These are phyloP conservation scores for Emmonsiellopsis sp. DNA, from an alignment of 2,329 filamentous ascomycete species.

Conservation along the genomic window DNA sequence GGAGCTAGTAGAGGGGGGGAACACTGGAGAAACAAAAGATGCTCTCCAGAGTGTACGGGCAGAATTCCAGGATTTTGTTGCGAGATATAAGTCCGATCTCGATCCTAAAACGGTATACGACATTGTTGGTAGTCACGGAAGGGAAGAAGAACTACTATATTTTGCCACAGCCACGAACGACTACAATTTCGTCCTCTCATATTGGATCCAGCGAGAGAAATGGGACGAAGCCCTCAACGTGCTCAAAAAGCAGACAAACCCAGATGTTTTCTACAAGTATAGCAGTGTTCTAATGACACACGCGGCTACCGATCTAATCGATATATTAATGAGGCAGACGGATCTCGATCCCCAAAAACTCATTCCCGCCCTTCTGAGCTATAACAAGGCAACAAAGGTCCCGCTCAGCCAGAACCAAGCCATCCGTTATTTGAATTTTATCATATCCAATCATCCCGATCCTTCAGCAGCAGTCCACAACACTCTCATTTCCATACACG, in stretches of 20 bases:
- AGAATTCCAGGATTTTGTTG: conserved; percentile 84
- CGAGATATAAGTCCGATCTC: conserved; percentile 73
- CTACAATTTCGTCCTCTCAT: conserved; percentile 87
- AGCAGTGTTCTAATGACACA: conserved; percentile 95
- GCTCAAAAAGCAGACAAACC: conserved; percentile 83
- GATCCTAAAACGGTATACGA: conserved; percentile 91
- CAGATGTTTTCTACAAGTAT: conserved; percentile 92
- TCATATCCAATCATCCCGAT: conserved; percentile 72
- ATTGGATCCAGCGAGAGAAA: conserved; percentile 92
- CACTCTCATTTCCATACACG: conserved; percentile 91
- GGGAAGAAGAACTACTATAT: conserved; percentile 84
- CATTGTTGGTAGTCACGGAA: conserved; percentile 87
- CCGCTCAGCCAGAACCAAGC: conserved; percentile 75
- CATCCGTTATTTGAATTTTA: conserved; percentile 83
- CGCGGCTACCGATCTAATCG: conserved; percentile 74
- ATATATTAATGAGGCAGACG: conserved; percentile 85
- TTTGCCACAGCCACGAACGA: conserved; percentile 85
- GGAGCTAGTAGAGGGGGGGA: conserved; percentile 64
- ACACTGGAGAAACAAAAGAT: conserved; percentile 59
- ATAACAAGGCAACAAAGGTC: conserved; percentile 65
- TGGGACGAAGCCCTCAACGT: conserved; percentile 83
- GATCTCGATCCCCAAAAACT: conserved; percentile 77
- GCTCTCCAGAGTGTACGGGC: conserved; percentile 60
- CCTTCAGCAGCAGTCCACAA: conserved; percentile 86
- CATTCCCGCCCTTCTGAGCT: conserved; percentile 87